Evolutionary conservation across 1,139 yeast genomes (phyloP).

Genomic region (Saccharomyces pastorianus): DNA sequence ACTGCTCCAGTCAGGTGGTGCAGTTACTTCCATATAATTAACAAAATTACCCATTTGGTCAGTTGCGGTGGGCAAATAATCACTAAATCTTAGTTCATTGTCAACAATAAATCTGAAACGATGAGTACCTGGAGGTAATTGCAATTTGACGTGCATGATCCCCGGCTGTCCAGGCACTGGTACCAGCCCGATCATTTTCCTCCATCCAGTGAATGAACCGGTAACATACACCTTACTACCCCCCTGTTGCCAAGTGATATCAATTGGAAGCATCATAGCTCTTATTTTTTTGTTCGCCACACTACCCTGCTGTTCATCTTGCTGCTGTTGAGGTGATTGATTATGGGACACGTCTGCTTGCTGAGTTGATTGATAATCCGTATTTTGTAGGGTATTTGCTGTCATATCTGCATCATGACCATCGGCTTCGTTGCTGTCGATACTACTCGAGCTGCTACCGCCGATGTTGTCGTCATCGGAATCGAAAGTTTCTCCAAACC

Average conservation of each 20-base stretch:
- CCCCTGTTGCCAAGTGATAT: constrained; percentile 89
- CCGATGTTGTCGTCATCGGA: constrained; percentile 5
- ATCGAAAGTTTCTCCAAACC: constrained; percentile 7
- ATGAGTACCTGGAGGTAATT: constrained; percentile 78
- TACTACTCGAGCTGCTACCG: constrained; percentile 3
- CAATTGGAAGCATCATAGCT: constrained; percentile 50
- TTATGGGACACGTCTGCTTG: not conserved
- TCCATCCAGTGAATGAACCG: constrained; percentile 95
- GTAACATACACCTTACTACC: constrained; percentile 86
- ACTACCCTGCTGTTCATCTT: not conserved
- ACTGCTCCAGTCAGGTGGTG: constrained; percentile 13
- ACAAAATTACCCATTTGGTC: constrained; percentile 97
- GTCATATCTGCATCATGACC: constrained; percentile 1
- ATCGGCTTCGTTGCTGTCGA: constrained; percentile 6
- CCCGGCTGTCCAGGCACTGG: constrained; percentile 40
- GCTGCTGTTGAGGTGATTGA: not conserved
- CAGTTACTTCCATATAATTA: constrained; percentile 74
- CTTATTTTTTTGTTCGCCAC: constrained; percentile 3
- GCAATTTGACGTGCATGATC: constrained; percentile 45
- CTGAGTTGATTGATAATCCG: constrained; percentile 5
- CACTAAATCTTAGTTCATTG: constrained; percentile 85
- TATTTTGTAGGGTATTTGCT: constrained; percentile 4
- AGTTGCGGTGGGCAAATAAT: constrained; percentile 89
- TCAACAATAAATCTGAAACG: constrained; percentile 89
- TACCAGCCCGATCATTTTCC: constrained; percentile 76